These are phyloP conservation scores for Raffaelea albimanens DNA, from an alignment of 2,329 filamentous ascomycete species.

Conservation along the genomic window DNA sequence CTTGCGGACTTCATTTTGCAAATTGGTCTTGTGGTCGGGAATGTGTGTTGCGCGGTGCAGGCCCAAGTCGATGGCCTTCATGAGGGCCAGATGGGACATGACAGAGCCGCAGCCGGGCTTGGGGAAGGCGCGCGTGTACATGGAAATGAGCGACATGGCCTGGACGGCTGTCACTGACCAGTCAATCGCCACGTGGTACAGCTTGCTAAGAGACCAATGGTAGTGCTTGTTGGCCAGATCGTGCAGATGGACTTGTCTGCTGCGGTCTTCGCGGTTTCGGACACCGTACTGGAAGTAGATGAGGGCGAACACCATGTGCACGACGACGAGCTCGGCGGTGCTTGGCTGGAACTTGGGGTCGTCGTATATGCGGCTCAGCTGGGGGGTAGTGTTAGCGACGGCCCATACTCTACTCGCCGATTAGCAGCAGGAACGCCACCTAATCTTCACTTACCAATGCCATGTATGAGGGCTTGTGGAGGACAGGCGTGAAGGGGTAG, in stretches of 20 bases:
- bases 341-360: slow-evolving; percentile 54
- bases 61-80: slow-evolving; percentile 64
- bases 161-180: slow-evolving; percentile 60
- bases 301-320: slow-evolving; percentile 72
- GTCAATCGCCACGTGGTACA: slow-evolving; percentile 53
- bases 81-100: slow-evolving; percentile 54
- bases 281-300: slow-evolving; percentile 71
- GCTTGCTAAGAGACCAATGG: slow-evolving; percentile 62
- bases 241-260: slow-evolving; percentile 45
- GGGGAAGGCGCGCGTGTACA: slow-evolving; percentile 67
- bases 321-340: slow-evolving; percentile 55
- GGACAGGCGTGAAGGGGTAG: slow-evolving; percentile 61
- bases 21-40: slow-evolving; percentile 34
- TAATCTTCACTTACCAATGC: slow-evolving; percentile 53
- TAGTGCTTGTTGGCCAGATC: slow-evolving; percentile 68
- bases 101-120: slow-evolving; percentile 69
- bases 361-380: slow-evolving; percentile 61
- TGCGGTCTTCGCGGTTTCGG: slow-evolving; percentile 51
- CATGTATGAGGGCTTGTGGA: slow-evolving; percentile 70
- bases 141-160: slow-evolving; percentile 61
- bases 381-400: slow-evolving; percentile 7
- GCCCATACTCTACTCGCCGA: too few relatives aligned
- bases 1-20: slow-evolving; percentile 69
- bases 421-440: too few relatives aligned
- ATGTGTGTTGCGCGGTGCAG: slow-evolving; percentile 61